Percentiles rank a stretch among this genome's conserved stretches.
Conservation (phyloP, 2,329 filamentous ascomycete species). For the Teratosphaeria gauchensis region DNA sequence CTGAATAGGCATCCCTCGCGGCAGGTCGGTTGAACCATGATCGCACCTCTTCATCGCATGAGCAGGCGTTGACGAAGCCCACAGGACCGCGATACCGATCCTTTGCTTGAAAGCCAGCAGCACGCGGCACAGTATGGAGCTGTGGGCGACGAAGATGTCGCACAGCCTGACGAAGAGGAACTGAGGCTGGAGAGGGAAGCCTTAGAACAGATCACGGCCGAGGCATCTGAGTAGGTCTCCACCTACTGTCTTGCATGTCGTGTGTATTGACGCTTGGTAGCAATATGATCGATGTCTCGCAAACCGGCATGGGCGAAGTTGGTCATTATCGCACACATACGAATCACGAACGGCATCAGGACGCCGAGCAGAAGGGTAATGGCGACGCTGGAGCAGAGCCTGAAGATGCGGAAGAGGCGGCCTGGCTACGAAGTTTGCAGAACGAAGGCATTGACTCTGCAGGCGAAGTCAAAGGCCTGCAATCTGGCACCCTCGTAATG, state of each 20-base stretch:
- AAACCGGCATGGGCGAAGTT: slow-evolving; percentile 30
- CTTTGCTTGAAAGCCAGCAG: slow-evolving; percentile 34
- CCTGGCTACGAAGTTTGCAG: slow-evolving; percentile 24
- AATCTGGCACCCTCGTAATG: slow-evolving; percentile 19
- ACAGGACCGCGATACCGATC: slow-evolving; percentile 37
- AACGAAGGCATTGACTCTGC: slow-evolving; percentile 13
- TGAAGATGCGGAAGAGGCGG: slow-evolving; percentile 19
- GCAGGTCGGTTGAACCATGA: slow-evolving; percentile 28
- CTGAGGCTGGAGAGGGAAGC: slow-evolving; percentile 38
- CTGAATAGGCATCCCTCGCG: slow-evolving; percentile 34
- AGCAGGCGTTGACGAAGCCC: neutral
- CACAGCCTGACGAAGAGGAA: slow-evolving; percentile 40
- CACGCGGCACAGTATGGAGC: slow-evolving; percentile 37
- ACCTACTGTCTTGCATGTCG: neutral
- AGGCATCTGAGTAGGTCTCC: slow-evolving; percentile 37
- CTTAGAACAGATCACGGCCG: slow-evolving; percentile 39
- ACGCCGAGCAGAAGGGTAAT: neutral
- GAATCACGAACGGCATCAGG: slow-evolving; percentile 6
- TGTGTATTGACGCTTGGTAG: slow-evolving; percentile 20
- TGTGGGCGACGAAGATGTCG: slow-evolving; percentile 23
- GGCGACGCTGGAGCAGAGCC: slow-evolving; percentile 6
- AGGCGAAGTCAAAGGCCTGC: slow-evolving; percentile 14
- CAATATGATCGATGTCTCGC: slow-evolving; percentile 41
- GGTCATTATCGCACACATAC: slow-evolving; percentile 11
- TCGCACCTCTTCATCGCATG: neutral